These are phyloP conservation scores for Drechslera avenae DNA, from an alignment of 2,329 filamentous ascomycete species.

Conservation along the genomic window DNA sequence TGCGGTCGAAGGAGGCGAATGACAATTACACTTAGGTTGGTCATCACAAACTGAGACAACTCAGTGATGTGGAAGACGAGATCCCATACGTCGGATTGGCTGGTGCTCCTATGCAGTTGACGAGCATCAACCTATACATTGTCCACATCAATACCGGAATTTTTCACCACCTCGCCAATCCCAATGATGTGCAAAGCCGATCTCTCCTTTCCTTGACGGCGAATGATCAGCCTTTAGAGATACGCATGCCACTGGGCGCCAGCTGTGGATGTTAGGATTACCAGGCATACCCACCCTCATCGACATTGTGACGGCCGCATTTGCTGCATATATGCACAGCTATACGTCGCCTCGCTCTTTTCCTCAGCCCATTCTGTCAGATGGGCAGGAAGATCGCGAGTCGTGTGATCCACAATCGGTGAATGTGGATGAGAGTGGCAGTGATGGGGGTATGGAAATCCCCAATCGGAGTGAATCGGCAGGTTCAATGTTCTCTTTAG, in stretches of 20 bases:
- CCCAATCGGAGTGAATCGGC: constrained; percentile 57
- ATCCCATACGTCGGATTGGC: constrained; percentile 45
- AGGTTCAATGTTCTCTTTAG: constrained; percentile 52
- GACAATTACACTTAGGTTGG: constrained; percentile 39
- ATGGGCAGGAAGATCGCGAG: constrained; percentile 53
- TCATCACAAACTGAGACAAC: constrained; percentile 53
- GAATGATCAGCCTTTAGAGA: constrained; percentile 54
- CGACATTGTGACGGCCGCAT: constrained; percentile 32
- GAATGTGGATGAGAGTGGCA: constrained; percentile 42
- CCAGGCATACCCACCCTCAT: constrained; percentile 52
- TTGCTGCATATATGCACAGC: constrained; percentile 52
- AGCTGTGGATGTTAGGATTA: constrained; percentile 52
- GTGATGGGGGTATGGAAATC: constrained; percentile 44
- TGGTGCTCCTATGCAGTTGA: constrained; percentile 49
- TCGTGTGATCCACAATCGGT: constrained; percentile 52
- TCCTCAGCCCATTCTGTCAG: constrained; percentile 54
- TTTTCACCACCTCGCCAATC: constrained; percentile 51
- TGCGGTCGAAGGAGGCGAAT: constrained; percentile 23
- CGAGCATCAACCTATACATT: constrained; percentile 55
- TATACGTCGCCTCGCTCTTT: constrained; percentile 52
- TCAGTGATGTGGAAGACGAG: constrained; percentile 51
- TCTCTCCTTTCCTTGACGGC: constrained; percentile 52
- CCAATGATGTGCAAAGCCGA: constrained; percentile 55
- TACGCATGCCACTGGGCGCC: constrained; percentile 50
- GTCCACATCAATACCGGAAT: constrained; percentile 49